phyloP scores from a whole-genome alignment of 2,329 filamentous ascomycete genomes.

The Tolypocladium endophyticum region DNA sequence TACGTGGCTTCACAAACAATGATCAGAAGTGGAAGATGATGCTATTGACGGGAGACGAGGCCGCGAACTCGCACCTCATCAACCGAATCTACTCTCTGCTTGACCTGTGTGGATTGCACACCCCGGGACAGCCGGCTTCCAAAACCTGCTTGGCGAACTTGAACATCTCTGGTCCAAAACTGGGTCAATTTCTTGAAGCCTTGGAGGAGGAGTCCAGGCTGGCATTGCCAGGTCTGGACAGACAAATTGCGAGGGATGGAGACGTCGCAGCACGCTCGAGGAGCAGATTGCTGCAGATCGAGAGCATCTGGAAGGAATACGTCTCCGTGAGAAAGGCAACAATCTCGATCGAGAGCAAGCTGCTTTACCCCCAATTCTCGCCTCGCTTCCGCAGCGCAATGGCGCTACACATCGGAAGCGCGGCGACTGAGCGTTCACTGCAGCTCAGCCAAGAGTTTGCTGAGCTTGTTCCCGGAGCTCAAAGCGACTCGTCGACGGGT shows the following conservation, averaged over 20 bases:
- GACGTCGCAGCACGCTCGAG: slow-evolving; percentile 4
- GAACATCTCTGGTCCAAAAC: slow-evolving; percentile 11
- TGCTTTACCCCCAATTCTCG: slow-evolving; percentile 19
- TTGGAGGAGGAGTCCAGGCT: slow-evolving; percentile 8
- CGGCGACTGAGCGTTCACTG: slow-evolving; percentile 9
- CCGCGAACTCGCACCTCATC: slow-evolving; percentile 14
- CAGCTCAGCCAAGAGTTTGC: slow-evolving; percentile 12
- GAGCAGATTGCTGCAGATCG: slow-evolving; percentile 20
- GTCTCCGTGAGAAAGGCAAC: slow-evolving; percentile 16
- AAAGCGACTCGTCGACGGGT: neutral
- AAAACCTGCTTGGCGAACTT: slow-evolving; percentile 13
- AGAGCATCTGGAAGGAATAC: slow-evolving; percentile 22
- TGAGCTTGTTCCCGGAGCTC: neutral
- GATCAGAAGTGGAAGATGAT: slow-evolving; percentile 14
- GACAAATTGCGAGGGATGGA: neutral
- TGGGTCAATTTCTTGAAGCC: slow-evolving; percentile 12
- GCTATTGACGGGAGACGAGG: slow-evolving; percentile 11
- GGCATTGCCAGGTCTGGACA: slow-evolving; percentile 1
- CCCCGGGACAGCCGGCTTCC: slow-evolving; percentile 1
- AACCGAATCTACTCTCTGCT: slow-evolving; percentile 23
- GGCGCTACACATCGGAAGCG: slow-evolving; percentile 14
- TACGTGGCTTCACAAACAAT: slow-evolving; percentile 16
- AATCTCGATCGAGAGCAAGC: slow-evolving; percentile 22
- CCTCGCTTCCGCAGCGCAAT: slow-evolving; percentile 17
- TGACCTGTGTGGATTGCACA: slow-evolving; percentile 22